A percentile compares a stretch with the other conserved stretches of the same genome.
phyloP scores from a whole-genome alignment of 1,284 basidiomycete genomes.

The Leccinum subfulvum region DNA sequence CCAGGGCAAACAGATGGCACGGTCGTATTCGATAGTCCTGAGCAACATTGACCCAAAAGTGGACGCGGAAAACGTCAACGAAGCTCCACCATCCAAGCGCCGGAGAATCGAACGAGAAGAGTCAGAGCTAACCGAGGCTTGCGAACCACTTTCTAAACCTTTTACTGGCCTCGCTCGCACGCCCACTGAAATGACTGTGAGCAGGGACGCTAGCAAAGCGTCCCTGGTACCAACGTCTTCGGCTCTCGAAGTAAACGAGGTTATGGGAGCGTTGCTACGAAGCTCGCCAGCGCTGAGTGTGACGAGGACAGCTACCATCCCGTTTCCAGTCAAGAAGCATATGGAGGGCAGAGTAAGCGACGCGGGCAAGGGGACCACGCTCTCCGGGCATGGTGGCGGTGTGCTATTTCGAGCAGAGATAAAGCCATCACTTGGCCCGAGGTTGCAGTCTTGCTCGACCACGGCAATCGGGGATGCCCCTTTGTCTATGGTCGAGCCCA shows the following conservation, averaged over 20 bases:
- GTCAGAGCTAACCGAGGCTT: background rate
- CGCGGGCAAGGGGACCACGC: conserved; percentile 8
- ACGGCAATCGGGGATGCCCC: background rate
- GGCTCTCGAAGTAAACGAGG: background rate
- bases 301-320: conserved; percentile 16
- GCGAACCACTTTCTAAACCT: background rate
- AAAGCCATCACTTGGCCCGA: background rate
- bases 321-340: conserved; percentile 25
- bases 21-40: background rate
- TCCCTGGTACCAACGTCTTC: background rate
- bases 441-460: conserved; percentile 2
- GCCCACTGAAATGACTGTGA: background rate
- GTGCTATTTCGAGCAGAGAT: background rate
- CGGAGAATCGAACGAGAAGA: conserved; percentile 14
- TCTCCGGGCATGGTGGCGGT: background rate
- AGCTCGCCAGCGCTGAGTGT: background rate
- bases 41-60: background rate
- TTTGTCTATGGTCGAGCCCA: background rate
- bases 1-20: conserved; percentile 4
- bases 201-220: background rate
- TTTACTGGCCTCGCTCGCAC: background rate
- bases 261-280: background rate
- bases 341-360: background rate
- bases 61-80: conserved; percentile 9
- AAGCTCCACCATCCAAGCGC: conserved; percentile 14